phyloP scores from a whole-genome alignment of 345 rosid species.

The Heritiera littoralis region DNA sequence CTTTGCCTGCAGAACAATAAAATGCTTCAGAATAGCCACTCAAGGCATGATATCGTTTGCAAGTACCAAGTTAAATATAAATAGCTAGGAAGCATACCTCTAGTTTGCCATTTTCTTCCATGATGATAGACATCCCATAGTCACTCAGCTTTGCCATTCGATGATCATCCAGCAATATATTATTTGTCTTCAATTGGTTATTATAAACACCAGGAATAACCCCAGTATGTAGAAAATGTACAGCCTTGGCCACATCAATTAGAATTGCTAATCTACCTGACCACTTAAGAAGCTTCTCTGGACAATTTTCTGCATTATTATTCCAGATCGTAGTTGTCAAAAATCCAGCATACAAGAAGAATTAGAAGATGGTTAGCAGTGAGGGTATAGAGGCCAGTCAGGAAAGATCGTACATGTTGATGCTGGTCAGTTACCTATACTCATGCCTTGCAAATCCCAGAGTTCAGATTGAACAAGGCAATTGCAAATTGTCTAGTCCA shows the following conservation, averaged over 20 bases:
- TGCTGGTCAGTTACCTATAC: too few relatives aligned
- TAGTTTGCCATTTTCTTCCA: constrained; percentile 59
- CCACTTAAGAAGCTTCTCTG: constrained; percentile 82
- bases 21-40: constrained; percentile 11
- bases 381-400: not conserved
- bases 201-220: constrained; percentile 75
- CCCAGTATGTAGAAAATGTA: constrained; percentile 88
- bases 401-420: not conserved
- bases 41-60: constrained; percentile 17
- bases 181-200: constrained; percentile 71
- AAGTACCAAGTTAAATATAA: constrained; percentile 12
- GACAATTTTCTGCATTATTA: constrained; percentile 52
- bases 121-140: constrained; percentile 78
- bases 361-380: not conserved
- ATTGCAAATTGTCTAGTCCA: too few relatives aligned
- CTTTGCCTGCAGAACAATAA: constrained; percentile 56
- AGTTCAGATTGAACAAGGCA: too few relatives aligned
- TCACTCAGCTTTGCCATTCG: constrained; percentile 88
- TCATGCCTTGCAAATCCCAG: too few relatives aligned
- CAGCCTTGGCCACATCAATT: constrained; percentile 90
- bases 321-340: constrained; percentile 9
- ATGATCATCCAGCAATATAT: constrained; percentile 90
- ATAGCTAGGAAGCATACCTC: constrained; percentile 49
- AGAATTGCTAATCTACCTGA: constrained; percentile 75
- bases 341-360: not conserved